Base-by-base conservation (phyloP, 2,329 filamentous ascomycete species). In the Pyrenophora graminea region DNA sequence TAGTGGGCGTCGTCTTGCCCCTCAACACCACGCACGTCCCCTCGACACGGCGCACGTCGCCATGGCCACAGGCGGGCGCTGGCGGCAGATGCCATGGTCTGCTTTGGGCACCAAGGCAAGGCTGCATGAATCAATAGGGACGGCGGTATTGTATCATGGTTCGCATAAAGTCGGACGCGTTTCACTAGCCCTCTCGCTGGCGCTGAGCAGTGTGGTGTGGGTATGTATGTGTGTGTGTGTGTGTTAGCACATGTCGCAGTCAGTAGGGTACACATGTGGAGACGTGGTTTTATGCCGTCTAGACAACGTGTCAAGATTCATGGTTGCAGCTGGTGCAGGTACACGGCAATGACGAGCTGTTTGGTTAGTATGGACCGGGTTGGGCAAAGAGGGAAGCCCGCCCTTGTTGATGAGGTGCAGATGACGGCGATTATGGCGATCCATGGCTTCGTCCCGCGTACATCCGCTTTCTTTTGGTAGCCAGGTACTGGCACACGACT, bases 1-100 rank as follows among this genome's bases (percentile, higher is more conserved):
- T 45, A 6, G 7, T 37, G 19, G 42, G 15, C 10, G 23, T 34
- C 38, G 46, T 18, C 30, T 41, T 40, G 53, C 61, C 62, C 61
- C 63, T 68, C 64, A 68, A 68, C 65, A 69, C 65, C 65, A 67
- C 55, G 19, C 19, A 21, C 19, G 5, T 21, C 19, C 3, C 19
- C 19, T 15, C 15, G 15, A 15, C 15, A 15, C 15, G 15, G 15
- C 15, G 15, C 15, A 15, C 15, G 53, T 63, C 49, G 55, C 52
- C 45, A 62, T 66, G 48, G 62, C 62, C 64, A 66, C 63, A 27
- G 34, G 44, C 45, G 34, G 34, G 42, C 45, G 39, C 48, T 51
- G 51, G 57, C 62, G 58, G 58, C 56, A 58, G 54, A 57, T 54
- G 39, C 37, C 41, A 41, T 54, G 48, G 45, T 56, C 49, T 58